Evolutionary conservation across 2,329 filamentous ascomycete species (phyloP).

Genomic region (Ampelomyces quisqualis): DNA sequence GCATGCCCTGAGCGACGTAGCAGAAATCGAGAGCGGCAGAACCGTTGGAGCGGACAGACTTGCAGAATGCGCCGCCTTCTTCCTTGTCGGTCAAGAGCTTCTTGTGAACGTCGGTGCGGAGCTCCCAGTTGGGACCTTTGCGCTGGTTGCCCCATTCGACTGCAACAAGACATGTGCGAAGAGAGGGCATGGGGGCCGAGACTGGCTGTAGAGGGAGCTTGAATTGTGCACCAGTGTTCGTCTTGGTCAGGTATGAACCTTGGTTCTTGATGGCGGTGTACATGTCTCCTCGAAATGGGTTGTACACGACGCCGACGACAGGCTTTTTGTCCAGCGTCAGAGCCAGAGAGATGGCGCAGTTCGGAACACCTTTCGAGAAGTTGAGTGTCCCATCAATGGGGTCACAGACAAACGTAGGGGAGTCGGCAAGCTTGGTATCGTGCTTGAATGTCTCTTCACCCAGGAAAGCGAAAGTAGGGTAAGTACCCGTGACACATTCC

Average conservation of each 20-base stretch:
- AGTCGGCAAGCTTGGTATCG: conserved; percentile 31
- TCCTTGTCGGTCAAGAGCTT: conserved; percentile 31
- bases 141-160: conserved; percentile 45
- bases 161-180: conserved; percentile 38
- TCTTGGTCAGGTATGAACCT: conserved; percentile 34
- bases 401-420: conserved; percentile 42
- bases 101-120: conserved; percentile 32
- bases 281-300: conserved; percentile 39
- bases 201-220: conserved; percentile 35
- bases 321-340: conserved; percentile 36
- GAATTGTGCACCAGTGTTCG: conserved; percentile 18
- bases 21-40: conserved; percentile 44
- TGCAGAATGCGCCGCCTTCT: conserved; percentile 37
- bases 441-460: conserved; percentile 43
- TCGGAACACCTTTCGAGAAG: conserved; percentile 43
- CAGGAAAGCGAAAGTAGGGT: conserved; percentile 48
- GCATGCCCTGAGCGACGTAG: conserved; percentile 40
- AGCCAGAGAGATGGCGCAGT: conserved; percentile 39
- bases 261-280: conserved; percentile 39
- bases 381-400: conserved; percentile 46
- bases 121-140: conserved; percentile 40
- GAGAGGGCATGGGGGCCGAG: conserved; percentile 25
- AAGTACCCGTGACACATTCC: conserved; percentile 44
- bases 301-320: conserved; percentile 40
- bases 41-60: conserved; percentile 38